phyloP scores from a whole-genome alignment of 345 rosid species.

The Cardiospermum halicacabum region DNA sequence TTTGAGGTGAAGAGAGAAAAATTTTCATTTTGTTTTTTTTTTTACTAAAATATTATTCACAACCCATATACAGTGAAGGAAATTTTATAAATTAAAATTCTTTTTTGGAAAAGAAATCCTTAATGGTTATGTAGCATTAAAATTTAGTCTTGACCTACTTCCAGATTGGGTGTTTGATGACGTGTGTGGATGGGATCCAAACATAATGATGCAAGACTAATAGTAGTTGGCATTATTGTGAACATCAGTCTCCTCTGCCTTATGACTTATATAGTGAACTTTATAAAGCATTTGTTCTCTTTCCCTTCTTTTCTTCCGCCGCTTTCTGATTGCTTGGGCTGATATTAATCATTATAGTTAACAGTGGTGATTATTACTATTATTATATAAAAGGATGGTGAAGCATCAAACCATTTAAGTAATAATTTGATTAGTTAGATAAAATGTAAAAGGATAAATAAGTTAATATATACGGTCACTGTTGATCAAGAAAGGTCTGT shows the following conservation, averaged over 20 bases:
- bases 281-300: neutral
- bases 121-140: neutral
- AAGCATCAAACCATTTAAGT: too few species aligned
- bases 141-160: neutral
- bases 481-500: too few species aligned
- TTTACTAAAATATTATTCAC: neutral
- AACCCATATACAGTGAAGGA: neutral
- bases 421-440: too few species aligned
- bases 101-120: too few species aligned
- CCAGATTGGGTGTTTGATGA: neutral
- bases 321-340: neutral
- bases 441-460: too few species aligned
- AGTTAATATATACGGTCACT: too few species aligned
- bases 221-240: neutral
- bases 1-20: too few species aligned
- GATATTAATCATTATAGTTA: neutral
- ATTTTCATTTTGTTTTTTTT: neutral
- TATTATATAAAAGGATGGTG: too few species aligned
- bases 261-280: neutral
- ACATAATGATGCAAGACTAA: neutral
- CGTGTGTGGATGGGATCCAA: neutral
- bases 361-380: neutral
- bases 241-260: neutral
- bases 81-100: neutral
- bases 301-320: neutral